Conservation (phyloP, 2,329 filamentous ascomycete genomes). For the Aaosphaeria pasadenensis region DNA sequence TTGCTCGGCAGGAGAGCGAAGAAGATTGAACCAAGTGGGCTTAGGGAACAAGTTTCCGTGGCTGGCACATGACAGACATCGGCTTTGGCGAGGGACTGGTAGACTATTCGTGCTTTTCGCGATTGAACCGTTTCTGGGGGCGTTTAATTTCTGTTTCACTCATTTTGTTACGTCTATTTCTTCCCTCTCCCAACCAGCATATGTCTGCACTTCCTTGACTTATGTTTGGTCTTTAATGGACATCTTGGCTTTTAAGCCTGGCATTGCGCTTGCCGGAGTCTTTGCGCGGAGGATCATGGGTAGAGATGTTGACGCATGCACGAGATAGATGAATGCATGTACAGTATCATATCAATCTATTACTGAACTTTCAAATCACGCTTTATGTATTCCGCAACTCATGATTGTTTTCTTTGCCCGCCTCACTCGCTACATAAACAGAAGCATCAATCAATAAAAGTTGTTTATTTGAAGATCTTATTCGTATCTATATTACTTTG, state of each 20-base stretch:
- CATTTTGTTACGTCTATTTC: neutral
- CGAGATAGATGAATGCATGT: neutral
- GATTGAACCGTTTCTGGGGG: neutral
- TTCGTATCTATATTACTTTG: too few relatives aligned
- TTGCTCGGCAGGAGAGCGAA: conserved; percentile 70
- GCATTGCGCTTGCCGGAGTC: too few relatives aligned
- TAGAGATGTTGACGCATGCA: neutral
- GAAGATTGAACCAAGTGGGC: conserved; percentile 44
- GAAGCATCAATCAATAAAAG: too few relatives aligned
- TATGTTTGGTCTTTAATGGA: neutral
- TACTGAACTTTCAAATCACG: too few relatives aligned
- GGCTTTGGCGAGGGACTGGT: conserved; percentile 27
- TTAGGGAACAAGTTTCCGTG: conserved; percentile 43
- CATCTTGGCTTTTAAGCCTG: neutral
- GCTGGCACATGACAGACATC: conserved; percentile 32
- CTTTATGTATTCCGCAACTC: too few relatives aligned
- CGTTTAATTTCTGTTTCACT: neutral
- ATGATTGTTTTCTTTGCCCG: too few relatives aligned
- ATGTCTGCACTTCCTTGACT: neutral
- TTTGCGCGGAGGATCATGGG: neutral
- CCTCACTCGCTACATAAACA: too few relatives aligned
- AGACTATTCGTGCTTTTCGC: conserved; percentile 1
- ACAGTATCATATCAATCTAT: neutral
- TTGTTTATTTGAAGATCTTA: too few relatives aligned
- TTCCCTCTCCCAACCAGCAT: neutral